Conservation (phyloP, 176 grass and related monocot species). For the Oryza glumipatula region DNA sequence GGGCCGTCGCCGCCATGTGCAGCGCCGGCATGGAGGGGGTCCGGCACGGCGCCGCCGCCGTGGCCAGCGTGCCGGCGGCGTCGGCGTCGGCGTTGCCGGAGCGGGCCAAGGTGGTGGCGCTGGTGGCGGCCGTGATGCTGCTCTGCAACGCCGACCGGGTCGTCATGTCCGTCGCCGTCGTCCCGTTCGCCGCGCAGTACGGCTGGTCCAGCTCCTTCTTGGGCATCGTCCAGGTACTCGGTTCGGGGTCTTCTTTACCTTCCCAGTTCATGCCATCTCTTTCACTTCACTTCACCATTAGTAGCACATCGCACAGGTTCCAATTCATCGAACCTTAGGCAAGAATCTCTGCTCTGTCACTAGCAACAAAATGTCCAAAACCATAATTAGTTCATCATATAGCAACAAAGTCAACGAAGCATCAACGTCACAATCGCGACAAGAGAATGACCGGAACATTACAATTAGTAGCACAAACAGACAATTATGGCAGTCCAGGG, state of each 20-base stretch:
- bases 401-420: slow-evolving; percentile 26
- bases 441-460: neutral
- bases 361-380: slow-evolving; percentile 3
- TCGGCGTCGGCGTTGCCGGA: slow-evolving; percentile 52
- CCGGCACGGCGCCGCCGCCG: slow-evolving; percentile 29
- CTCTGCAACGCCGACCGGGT: slow-evolving; percentile 97
- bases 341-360: neutral
- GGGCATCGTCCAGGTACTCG: slow-evolving; percentile 80
- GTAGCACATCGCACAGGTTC: neutral
- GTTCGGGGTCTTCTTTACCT: neutral
- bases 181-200: slow-evolving; percentile 79
- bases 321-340: slow-evolving; percentile 16
- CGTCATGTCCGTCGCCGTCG: slow-evolving; percentile 98
- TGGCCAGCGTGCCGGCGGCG: slow-evolving; percentile 9
- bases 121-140: slow-evolving; percentile 74
- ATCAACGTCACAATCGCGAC: slow-evolving; percentile 6
- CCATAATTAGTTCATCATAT: neutral
- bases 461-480: neutral
- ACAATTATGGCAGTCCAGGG: neutral
- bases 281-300: neutral
- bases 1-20: slow-evolving; percentile 56
- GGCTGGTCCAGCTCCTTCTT: slow-evolving; percentile 90
- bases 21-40: slow-evolving; percentile 79
- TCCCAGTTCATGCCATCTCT: neutral
- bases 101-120: slow-evolving; percentile 70